These are phyloP conservation scores for Silene uniflora DNA, from an alignment of 148 eudicot species.

Conservation along the genomic window DNA sequence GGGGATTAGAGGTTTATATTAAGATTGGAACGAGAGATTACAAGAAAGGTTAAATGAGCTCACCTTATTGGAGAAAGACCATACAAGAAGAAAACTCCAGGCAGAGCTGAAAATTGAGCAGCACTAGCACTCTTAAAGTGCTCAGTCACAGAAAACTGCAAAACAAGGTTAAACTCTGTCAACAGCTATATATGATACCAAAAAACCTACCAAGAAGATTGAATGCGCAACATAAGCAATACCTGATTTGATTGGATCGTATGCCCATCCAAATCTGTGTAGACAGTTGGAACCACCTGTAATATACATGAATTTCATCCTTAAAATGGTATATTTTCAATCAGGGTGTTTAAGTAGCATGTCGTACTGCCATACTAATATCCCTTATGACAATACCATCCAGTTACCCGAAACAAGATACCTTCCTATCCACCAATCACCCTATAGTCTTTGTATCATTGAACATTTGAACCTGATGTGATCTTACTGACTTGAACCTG, in stretches of 20 bases:
- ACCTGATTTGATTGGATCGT: slow-evolving; percentile 92
- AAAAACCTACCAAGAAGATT: neutral
- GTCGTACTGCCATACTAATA: too few relatives aligned
- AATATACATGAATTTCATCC: slow-evolving; percentile 17
- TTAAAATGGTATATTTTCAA: neutral
- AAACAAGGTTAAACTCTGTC: slow-evolving; percentile 12
- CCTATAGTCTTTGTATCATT: too few relatives aligned
- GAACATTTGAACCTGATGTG: too few relatives aligned
- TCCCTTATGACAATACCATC: neutral
- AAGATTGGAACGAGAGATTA: too few relatives aligned
- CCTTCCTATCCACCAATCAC: too few relatives aligned
- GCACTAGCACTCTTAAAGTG: slow-evolving; percentile 60
- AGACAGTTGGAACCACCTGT: slow-evolving; percentile 97
- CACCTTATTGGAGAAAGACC: slow-evolving; percentile 98
- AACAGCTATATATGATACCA: neutral
- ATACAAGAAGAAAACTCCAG: slow-evolving; percentile 95
- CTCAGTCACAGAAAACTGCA: slow-evolving; percentile 98
- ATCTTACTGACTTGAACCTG: too few relatives aligned
- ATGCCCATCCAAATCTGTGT: slow-evolving; percentile 71
- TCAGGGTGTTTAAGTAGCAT: neutral
- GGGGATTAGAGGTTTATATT: too few relatives aligned
- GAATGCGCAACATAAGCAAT: neutral
- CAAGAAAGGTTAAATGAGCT: neutral
- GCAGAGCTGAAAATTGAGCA: slow-evolving; percentile 59
- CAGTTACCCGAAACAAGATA: neutral